Evolutionary conservation across 78 protist genomes (phyloP).

Genomic region (Dictyostelium firmibasis): DNA sequence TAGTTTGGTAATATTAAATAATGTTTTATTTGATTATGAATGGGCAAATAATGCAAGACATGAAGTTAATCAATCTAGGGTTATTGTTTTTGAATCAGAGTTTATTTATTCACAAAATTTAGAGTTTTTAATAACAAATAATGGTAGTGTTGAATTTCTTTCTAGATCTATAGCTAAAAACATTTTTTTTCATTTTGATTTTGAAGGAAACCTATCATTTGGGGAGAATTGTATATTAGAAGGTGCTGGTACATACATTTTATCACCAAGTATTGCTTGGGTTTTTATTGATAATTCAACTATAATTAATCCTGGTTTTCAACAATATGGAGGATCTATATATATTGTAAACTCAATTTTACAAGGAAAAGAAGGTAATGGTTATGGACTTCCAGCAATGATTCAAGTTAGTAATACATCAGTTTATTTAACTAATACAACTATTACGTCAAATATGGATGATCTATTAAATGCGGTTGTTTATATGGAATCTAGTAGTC

Average conservation of each 20-base stretch:
- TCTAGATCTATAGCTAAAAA: background rate
- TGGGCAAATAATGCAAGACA: background rate
- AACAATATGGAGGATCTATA: background rate
- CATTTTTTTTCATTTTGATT: background rate
- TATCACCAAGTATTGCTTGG: too few species aligned
- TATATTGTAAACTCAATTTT: background rate
- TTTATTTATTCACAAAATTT: too few species aligned
- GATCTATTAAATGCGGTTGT: too few species aligned
- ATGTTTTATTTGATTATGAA: background rate
- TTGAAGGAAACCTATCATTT: background rate
- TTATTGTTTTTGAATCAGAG: background rate
- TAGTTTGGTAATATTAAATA: background rate
- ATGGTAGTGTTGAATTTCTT: background rate
- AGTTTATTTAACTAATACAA: background rate
- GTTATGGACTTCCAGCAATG: background rate
- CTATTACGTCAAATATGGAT: background rate
- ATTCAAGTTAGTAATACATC: background rate
- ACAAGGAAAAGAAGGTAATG: background rate
- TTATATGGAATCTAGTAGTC: too few species aligned
- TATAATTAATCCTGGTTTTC: background rate
- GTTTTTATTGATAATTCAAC: background rate
- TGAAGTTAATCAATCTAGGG: background rate
- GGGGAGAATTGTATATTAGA: background rate
- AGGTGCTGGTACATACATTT: too few species aligned
- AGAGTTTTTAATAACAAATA: background rate